Percentiles rank a stretch among this genome's conserved stretches.
phyloP scores from a whole-genome alignment of 73 alveolate genomes.

The Paraurostyla sp. region DNA sequence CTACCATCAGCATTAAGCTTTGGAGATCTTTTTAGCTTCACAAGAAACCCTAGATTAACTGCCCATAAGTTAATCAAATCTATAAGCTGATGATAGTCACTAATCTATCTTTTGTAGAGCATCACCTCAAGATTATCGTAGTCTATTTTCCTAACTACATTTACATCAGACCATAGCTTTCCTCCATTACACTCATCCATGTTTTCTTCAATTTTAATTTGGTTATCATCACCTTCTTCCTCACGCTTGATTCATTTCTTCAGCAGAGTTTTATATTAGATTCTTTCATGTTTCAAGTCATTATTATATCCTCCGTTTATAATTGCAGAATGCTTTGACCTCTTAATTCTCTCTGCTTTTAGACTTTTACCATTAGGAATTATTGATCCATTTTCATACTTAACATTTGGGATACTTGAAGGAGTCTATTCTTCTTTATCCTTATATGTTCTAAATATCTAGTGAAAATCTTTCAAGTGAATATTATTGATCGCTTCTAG shows the following conservation, averaged over 20 bases:
- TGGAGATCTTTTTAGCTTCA: conserved; percentile 69
- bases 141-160: conserved; percentile 60
- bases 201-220: not conserved
- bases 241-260: conserved; percentile 19
- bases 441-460: not conserved
- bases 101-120: conserved; percentile 35
- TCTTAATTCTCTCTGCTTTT: not conserved
- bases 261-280: conserved; percentile 27
- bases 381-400: too few relatives aligned
- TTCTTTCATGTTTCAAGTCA: not conserved
- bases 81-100: conserved; percentile 51
- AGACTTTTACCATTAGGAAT: not conserved
- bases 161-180: conserved; percentile 26
- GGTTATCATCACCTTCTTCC: conserved; percentile 10
- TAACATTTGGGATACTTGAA: too few relatives aligned
- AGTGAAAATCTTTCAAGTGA: not conserved
- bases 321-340: not conserved
- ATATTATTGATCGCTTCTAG: not conserved
- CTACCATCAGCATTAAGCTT: conserved; percentile 68
- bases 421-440: not conserved
- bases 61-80: conserved; percentile 72
- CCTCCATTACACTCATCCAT: conserved; percentile 34
- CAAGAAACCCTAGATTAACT: conserved; percentile 57
- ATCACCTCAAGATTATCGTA: conserved; percentile 63
- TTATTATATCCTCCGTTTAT: not conserved